Evolutionary conservation across 352 stramenopile species (phyloP).

Genomic region (Phytophthora agathidicida): DNA sequence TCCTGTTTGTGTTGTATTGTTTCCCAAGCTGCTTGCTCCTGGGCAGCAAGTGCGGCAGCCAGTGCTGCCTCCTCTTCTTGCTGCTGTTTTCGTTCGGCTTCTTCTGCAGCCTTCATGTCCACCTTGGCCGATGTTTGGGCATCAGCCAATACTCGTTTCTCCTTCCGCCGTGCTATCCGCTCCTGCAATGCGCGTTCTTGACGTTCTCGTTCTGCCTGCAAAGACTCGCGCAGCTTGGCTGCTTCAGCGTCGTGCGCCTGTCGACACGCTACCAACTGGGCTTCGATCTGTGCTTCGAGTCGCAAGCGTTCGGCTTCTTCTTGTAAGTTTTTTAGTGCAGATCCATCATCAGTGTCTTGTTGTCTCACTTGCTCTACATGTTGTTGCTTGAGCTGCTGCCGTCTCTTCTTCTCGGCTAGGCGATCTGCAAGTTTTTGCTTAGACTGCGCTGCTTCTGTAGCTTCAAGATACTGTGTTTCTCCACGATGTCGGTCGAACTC

Average conservation of each 20-base stretch:
- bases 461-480: constrained; percentile 45
- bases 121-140: constrained; percentile 8
- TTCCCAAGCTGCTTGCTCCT: constrained; percentile 42
- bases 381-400: constrained; percentile 22
- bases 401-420: constrained; percentile 64
- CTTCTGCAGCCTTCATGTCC: constrained; percentile 30
- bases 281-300: constrained; percentile 35
- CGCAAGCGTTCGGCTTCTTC: constrained; percentile 27
- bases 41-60: constrained; percentile 30
- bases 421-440: constrained; percentile 73
- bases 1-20: constrained; percentile 47
- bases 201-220: constrained; percentile 45
- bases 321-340: constrained; percentile 7
- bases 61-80: constrained; percentile 32
- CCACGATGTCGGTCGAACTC: constrained; percentile 64
- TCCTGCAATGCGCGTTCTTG: constrained; percentile 64
- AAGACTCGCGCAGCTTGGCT: constrained; percentile 31
- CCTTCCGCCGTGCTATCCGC: constrained; percentile 57
- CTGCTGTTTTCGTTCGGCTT: constrained; percentile 39
- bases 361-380: not conserved
- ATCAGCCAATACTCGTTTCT: constrained; percentile 29
- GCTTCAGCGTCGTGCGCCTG: constrained; percentile 32
- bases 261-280: constrained; percentile 33
- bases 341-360: not conserved
- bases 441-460: constrained; percentile 45